A percentile compares a stretch with the other conserved stretches of the same genome.
These are phyloP conservation scores for Cryptosporidium viatorum DNA, from an alignment of 169 alveolate genomes.

Conservation along the genomic window DNA sequence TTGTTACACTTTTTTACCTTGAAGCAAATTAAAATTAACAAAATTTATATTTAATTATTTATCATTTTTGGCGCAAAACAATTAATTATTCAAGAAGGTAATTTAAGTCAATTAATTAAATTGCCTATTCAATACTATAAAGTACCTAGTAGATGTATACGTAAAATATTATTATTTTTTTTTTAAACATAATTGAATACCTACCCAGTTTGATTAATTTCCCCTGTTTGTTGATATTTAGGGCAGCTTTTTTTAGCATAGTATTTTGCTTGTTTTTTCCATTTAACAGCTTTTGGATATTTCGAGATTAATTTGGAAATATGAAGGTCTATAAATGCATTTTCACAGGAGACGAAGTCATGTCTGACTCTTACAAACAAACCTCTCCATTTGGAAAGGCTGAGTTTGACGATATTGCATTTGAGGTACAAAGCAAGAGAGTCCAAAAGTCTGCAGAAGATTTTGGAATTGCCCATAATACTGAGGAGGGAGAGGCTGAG, in stretches of 20 bases:
- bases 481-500: constrained; percentile 87
- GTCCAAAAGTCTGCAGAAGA: constrained; percentile 90
- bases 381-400: constrained; percentile 87
- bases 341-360: constrained; percentile 91
- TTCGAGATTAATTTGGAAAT: not conserved
- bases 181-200: not conserved
- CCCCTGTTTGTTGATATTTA: not conserved
- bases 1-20: not conserved
- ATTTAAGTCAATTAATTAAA: not conserved
- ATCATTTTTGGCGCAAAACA: not conserved
- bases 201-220: not conserved
- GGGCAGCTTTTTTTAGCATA: not conserved
- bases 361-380: constrained; percentile 91
- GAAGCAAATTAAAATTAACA: not conserved
- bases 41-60: not conserved
- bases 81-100: not conserved
- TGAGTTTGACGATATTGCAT: constrained; percentile 87
- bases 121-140: not conserved
- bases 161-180: not conserved
- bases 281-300: constrained; percentile 14
- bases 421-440: constrained; percentile 88
- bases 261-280: not conserved
- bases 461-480: constrained; percentile 91
- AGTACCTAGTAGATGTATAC: constrained; percentile 5
- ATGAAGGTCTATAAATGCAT: constrained; percentile 88